A percentile compares a stretch with the other conserved stretches of the same genome.
Evolutionary conservation across 768 basidiomycete genomes (phyloP).

Genomic region (Hygrocybe coccinea): DNA sequence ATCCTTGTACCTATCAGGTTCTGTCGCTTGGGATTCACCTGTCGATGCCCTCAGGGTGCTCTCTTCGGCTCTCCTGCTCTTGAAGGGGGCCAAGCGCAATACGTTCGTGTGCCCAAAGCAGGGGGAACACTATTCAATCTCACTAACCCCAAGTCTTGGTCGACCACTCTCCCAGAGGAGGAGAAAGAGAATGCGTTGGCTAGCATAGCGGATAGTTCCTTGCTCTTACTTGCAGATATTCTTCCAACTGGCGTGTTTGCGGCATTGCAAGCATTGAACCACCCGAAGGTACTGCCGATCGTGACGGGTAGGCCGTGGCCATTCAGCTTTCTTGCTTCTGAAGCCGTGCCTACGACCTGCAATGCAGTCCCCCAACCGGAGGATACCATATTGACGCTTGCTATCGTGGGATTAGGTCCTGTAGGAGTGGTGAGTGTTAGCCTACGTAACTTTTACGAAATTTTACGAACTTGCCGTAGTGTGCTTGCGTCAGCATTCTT

Average conservation of each 20-base stretch:
- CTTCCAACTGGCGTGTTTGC: constrained; percentile 79
- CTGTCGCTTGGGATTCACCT: constrained; percentile 70
- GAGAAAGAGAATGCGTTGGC: constrained; percentile 36
- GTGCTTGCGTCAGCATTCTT: constrained; percentile 58
- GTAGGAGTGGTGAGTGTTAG: constrained; percentile 47
- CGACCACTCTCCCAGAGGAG: constrained; percentile 33
- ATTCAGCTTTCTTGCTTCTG: constrained; percentile 32
- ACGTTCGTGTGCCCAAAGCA: constrained; percentile 70
- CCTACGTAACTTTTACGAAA: neutral
- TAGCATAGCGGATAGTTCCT: constrained; percentile 54
- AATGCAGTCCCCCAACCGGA: constrained; percentile 35
- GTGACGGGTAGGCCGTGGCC: constrained; percentile 61
- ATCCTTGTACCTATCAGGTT: constrained; percentile 37
- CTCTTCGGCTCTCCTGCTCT: constrained; percentile 65
- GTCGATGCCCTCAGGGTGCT: constrained; percentile 54
- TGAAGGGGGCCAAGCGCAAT: constrained; percentile 77
- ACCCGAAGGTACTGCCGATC: constrained; percentile 63
- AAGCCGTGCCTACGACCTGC: constrained; percentile 20
- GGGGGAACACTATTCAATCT: constrained; percentile 74
- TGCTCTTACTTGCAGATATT: constrained; percentile 72
- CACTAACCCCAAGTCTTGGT: constrained; percentile 44
- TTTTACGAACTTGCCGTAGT: constrained; percentile 19
- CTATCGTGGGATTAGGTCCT: constrained; percentile 70
- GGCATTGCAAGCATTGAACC: constrained; percentile 63
- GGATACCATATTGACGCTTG: constrained; percentile 55